These are phyloP conservation scores for Heracleum sosnowskyi DNA, from an alignment of 129 eudicot species.

Conservation along the genomic window DNA sequence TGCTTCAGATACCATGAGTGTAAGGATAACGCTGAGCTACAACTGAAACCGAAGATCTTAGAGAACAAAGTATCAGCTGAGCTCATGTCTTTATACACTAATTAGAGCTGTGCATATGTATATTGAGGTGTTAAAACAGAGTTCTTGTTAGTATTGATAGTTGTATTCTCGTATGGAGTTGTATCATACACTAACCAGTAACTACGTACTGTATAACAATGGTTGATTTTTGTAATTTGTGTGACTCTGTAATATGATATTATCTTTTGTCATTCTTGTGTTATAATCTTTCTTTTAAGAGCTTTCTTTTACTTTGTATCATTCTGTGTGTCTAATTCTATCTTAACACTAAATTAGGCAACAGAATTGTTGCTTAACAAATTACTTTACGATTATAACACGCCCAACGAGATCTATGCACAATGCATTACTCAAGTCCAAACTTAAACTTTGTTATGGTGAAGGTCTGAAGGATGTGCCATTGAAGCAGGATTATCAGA, in stretches of 20 bases:
- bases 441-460: not conserved
- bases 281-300: not conserved
- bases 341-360: not conserved
- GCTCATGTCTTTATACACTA: not conserved
- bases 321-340: not conserved
- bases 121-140: slow-evolving; percentile 1
- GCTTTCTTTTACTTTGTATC: too few species aligned
- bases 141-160: slow-evolving; percentile 6
- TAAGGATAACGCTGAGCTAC: slow-evolving; percentile 12
- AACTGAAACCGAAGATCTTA: slow-evolving; percentile 9
- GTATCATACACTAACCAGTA: slow-evolving; percentile 8
- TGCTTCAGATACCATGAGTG: slow-evolving; percentile 75
- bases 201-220: not conserved
- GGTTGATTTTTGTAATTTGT: not conserved
- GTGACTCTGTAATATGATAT: slow-evolving; percentile 2
- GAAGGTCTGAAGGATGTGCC: not conserved
- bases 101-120: not conserved
- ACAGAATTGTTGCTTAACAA: too few species aligned
- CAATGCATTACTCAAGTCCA: not conserved
- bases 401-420: not conserved
- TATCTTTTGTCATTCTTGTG: not conserved
- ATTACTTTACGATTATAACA: not conserved
- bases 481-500: not conserved
- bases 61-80: slow-evolving; percentile 16
- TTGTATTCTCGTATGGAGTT: not conserved